Evolutionary conservation across 805 yeast species (phyloP), one percentile per base, ranked within the genome.

Genomic region (Kuraishia hungarica): DNA sequence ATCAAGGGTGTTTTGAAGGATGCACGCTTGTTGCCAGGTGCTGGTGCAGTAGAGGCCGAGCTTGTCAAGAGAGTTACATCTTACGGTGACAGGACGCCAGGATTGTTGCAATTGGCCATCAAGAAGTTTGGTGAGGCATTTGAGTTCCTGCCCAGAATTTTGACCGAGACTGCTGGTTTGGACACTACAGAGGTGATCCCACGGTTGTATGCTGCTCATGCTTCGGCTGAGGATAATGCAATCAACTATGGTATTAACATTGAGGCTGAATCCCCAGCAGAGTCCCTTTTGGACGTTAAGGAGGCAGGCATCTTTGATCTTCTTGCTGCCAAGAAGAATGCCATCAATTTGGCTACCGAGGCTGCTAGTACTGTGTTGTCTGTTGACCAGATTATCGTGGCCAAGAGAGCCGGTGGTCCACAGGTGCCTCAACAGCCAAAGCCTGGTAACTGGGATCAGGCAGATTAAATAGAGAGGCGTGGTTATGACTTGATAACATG

Each of bases 321-420:
- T 59, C 79, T 87, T 59, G 75, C 88, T 22, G 79, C 92, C 49
- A 93, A 94, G 77, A 80, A 79, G 64, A 87, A 89, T 59, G 99
- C 97, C 51, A 86, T 94, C 61, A 82, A 85, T 63, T 86, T 94
- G 59, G 98, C 99, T 19, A 91, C 97, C 2, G 98, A 94, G 61
- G 97, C 97, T 52, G 96, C 97, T 15, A 82, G 80, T 59, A 94
- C 98, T 4, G 86, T 92, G 54, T 78, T 92, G 59, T 84, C 96
- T 24, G 94, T 94, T 53, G 98, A 94, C 70, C 98, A 93, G 78
- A 93, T 93, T 65, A 94, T 93, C 68, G 94, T 93, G 94, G 98
- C 99, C 50, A 93, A 93, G 81, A 84, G 97, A 69, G 97, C 98
- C 1, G 99, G 99, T 61, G 99, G 99, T 22, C 99, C 99, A 52